phyloP scores from a whole-genome alignment of 495 filamentous ascomycete genomes.

The Penicillium alfredii region DNA sequence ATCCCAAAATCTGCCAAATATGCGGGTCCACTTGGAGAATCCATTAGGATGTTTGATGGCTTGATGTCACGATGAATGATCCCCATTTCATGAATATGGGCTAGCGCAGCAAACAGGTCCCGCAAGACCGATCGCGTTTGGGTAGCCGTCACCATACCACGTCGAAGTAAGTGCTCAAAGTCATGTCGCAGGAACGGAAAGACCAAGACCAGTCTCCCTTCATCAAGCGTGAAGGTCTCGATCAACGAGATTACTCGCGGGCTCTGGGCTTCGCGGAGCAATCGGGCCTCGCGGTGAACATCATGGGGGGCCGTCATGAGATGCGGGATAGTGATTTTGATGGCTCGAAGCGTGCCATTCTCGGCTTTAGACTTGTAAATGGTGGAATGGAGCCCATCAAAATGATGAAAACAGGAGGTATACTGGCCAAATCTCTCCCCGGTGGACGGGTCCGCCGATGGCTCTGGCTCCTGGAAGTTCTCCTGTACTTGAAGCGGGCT shows the following conservation, averaged over 20 bases:
- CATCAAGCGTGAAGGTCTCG: conserved; percentile 64
- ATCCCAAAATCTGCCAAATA: conserved; percentile 89
- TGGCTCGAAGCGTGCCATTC: conserved; percentile 51
- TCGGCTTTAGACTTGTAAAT: conserved; percentile 59
- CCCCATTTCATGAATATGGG: conserved; percentile 60
- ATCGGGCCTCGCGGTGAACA: conserved; percentile 66
- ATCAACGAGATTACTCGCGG: conserved; percentile 60
- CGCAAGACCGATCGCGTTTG: conserved; percentile 47
- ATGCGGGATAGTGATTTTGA: conserved; percentile 81
- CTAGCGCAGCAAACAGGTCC: conserved; percentile 67
- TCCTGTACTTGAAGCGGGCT: conserved; percentile 13
- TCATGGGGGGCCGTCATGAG: conserved; percentile 72
- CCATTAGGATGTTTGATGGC: conserved; percentile 79
- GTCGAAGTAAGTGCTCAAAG: conserved; percentile 56
- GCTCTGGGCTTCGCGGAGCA: conserved; percentile 50
- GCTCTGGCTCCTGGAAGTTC: conserved; percentile 4
- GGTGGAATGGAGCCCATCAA: conserved; percentile 72
- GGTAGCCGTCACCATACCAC: conserved; percentile 34
- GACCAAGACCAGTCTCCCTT: conserved; percentile 64
- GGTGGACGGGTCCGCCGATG: background rate
- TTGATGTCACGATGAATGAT: conserved; percentile 95
- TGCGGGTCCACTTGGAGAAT: conserved; percentile 59
- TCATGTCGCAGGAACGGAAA: conserved; percentile 79
- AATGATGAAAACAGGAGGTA: conserved; percentile 59
- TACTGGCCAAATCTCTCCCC: conserved; percentile 66